phyloP scores from a whole-genome alignment of 2,329 filamentous ascomycete species.

The Aspergillus candidus region DNA sequence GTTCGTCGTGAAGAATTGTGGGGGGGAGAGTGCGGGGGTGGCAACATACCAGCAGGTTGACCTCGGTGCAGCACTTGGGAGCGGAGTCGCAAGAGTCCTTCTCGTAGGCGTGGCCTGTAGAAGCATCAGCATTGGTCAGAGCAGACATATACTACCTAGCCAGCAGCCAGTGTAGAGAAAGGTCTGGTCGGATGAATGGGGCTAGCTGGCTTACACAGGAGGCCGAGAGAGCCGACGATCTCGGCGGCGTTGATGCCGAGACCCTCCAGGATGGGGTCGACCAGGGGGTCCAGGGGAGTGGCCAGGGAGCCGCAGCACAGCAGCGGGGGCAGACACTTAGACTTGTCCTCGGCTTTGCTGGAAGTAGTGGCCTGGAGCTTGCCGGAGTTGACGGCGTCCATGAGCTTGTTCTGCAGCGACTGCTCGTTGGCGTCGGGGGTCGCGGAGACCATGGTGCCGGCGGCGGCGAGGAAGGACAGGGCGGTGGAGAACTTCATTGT shows the following conservation, averaged over 20 bases:
- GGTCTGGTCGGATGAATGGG: too few species aligned
- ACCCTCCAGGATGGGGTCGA: constrained; percentile 21
- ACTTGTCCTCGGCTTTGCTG: constrained; percentile 3
- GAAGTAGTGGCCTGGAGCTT: constrained; percentile 2
- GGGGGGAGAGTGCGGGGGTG: too few species aligned
- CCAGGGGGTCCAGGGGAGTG: constrained; percentile 22
- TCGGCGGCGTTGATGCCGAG: constrained; percentile 19
- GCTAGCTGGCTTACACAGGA: constrained; percentile 22
- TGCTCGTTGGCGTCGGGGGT: constrained; percentile 10
- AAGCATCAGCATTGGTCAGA: constrained; percentile 2
- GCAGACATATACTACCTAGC: constrained; percentile 1
- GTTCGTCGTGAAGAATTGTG: too few species aligned
- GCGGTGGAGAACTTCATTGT: constrained; percentile 24
- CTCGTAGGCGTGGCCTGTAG: constrained; percentile 20
- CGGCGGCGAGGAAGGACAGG: constrained; percentile 26
- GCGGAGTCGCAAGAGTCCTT: constrained; percentile 11
- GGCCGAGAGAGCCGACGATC: constrained; percentile 24
- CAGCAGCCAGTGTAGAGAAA: neutral
- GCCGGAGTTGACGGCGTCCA: constrained; percentile 9
- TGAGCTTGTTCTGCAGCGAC: constrained; percentile 12
- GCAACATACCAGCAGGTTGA: constrained; percentile 22
- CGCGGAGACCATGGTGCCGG: constrained; percentile 25
- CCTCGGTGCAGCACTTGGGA: constrained; percentile 28
- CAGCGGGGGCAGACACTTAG: constrained; percentile 16
- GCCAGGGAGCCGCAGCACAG: constrained; percentile 26